These are phyloP conservation scores for Penicillium vulpinum DNA, from an alignment of 2,329 filamentous ascomycete genomes.

Conservation along the genomic window DNA sequence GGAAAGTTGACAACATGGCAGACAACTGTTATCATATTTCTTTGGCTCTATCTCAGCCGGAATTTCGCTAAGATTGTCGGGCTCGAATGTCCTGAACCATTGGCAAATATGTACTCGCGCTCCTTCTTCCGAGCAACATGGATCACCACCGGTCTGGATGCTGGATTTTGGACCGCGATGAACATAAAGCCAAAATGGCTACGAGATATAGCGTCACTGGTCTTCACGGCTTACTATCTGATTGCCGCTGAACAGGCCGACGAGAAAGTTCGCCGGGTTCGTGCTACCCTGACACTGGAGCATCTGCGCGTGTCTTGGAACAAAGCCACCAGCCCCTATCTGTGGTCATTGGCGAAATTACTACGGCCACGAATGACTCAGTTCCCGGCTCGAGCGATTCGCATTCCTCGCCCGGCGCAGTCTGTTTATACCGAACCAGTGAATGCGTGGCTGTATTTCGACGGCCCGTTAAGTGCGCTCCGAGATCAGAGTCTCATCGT, in stretches of 20 bases:
- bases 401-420: constrained; percentile 75
- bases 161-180: constrained; percentile 99
- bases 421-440: constrained; percentile 84
- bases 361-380: constrained; percentile 76
- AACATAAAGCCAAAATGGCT: constrained; percentile 77
- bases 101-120: constrained; percentile 89
- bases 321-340: constrained; percentile 85
- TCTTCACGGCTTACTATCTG: constrained; percentile 88
- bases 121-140: constrained; percentile 96
- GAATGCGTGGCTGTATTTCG: constrained; percentile 88
- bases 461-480: constrained; percentile 77
- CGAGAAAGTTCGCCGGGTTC: constrained; percentile 90
- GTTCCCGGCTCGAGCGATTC: constrained; percentile 77
- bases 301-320: constrained; percentile 94
- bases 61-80: constrained; percentile 93
- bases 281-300: constrained; percentile 82
- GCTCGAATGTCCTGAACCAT: constrained; percentile 86
- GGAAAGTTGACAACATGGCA: constrained; percentile 82
- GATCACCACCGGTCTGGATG: constrained; percentile 91
- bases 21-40: constrained; percentile 78
- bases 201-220: constrained; percentile 75
- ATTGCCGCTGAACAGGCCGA: constrained; percentile 91
- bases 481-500: constrained; percentile 75
- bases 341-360: constrained; percentile 69
- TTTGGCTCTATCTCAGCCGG: constrained; percentile 85